Evolutionary conservation across 2,329 filamentous ascomycete genomes (phyloP), one percentile per base, ranked within the genome.

Genomic region (Daldinia sp.): DNA sequence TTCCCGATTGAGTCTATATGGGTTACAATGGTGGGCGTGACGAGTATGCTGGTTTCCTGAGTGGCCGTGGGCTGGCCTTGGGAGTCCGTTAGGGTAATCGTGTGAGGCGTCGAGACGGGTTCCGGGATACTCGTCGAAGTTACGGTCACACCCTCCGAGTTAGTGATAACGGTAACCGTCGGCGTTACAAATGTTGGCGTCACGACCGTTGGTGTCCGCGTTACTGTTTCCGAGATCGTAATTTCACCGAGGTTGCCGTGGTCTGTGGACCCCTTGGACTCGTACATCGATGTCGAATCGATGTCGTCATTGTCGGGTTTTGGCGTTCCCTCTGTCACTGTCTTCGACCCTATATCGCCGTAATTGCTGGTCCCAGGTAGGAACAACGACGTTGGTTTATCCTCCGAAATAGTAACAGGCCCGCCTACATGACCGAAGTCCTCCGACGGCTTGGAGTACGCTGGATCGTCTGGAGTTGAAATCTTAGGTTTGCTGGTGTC

Each of bases 31-130:
- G 72, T 73, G 1, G 71, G 70, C 2, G 59, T 72, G 10, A 73
- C 50, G 10, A 67, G 56, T 7, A 72, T 51, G 3, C 61, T 68
- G 5, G 59, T 69, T 15, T 73, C 61, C 13, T 69, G 65, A 6
- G 74, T 76, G 5, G 61, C 68, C 4, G 72, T 75, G 2, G 60
- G 55, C 3, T 54, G 35, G 15, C 74, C 74, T 20, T 60, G 48
- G 3, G 70, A 71, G 44, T 75, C 53, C 44, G 72, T 74, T 1
- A 72, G 60, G 5, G 59, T 70, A 13, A 60, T 69, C 6, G 69
- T 73, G 15, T 60, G 60, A 0, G 72, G 71, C 12, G 67, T 73
- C 18, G 69, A 68, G 33, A 71, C 46, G 18, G 66, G 69, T 6
- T 63, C 10, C 3, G 71, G 69, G 42, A 63, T 66, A 48, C 26